Percentiles rank a stretch among this genome's conserved stretches.
Conservation (phyloP, 768 basidiomycete genomes). For the Lactarius tabidus region DNA sequence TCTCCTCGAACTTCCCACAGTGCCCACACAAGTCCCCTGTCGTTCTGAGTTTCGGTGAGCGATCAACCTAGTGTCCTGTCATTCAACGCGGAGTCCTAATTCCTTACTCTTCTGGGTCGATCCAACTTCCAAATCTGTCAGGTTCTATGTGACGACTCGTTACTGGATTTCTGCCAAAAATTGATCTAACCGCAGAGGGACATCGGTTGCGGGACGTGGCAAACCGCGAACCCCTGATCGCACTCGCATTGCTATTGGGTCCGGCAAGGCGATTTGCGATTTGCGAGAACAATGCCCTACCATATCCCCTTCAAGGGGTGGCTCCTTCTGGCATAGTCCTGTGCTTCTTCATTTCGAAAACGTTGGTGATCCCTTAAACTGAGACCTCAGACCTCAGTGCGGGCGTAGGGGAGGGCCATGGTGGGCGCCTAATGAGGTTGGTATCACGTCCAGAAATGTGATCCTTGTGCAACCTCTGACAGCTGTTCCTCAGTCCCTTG, state of each 20-base stretch:
- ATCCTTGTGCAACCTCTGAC: not conserved
- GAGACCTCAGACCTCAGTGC: not conserved
- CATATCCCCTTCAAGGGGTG: not conserved
- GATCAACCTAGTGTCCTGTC: not conserved
- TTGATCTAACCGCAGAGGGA: not conserved
- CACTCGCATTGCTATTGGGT: not conserved
- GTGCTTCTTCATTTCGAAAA: not conserved
- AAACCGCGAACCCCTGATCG: slow-evolving; percentile 13
- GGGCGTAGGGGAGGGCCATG: not conserved
- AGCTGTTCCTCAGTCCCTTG: not conserved
- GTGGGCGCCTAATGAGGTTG: not conserved
- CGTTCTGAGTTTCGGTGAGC: not conserved
- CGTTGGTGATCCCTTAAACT: not conserved
- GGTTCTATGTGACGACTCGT: not conserved
- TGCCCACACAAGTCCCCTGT: not conserved
- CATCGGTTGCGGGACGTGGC: not conserved
- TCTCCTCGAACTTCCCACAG: not conserved
- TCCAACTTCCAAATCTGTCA: not conserved
- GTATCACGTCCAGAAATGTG: not conserved
- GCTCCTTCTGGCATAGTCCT: not conserved
- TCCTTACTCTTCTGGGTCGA: not conserved
- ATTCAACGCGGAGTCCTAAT: slow-evolving; percentile 1
- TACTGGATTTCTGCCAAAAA: not conserved
- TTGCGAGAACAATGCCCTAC: not conserved
- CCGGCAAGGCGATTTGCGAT: too few species aligned